Percentiles rank a stretch among this genome's conserved stretches.
phyloP scores from a whole-genome alignment of 768 basidiomycete species.

The Psilocybe cubensis region DNA sequence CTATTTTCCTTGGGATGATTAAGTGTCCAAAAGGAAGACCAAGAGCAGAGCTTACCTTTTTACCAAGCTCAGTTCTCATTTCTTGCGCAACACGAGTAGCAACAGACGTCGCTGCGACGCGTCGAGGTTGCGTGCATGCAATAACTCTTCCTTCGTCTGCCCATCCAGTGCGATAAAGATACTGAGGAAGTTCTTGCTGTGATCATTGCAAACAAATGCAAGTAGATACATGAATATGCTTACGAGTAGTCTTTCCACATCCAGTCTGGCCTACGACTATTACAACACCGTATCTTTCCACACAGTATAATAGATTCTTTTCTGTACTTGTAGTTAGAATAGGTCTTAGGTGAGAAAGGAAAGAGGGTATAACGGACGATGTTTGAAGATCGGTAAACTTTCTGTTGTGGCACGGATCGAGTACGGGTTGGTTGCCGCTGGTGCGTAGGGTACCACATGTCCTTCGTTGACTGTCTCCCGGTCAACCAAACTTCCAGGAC shows the following conservation, averaged over 20 bases:
- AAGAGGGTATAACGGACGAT: slow-evolving; percentile 54
- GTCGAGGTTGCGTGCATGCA: slow-evolving; percentile 90
- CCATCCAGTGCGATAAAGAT: slow-evolving; percentile 94
- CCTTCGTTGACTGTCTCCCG: slow-evolving; percentile 80
- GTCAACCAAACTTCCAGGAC: slow-evolving; percentile 88
- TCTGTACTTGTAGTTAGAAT: slow-evolving; percentile 42
- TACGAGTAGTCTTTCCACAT: slow-evolving; percentile 97
- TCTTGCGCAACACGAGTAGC: slow-evolving; percentile 92
- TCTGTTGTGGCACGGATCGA: slow-evolving; percentile 82
- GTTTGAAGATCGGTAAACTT: slow-evolving; percentile 87
- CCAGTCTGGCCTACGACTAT: slow-evolving; percentile 96
- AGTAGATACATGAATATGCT: slow-evolving; percentile 27
- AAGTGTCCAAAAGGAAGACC: not conserved
- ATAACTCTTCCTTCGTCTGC: slow-evolving; percentile 80
- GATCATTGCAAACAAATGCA: slow-evolving; percentile 19
- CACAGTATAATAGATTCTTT: slow-evolving; percentile 76
- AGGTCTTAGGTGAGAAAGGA: not conserved
- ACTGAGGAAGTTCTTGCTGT: slow-evolving; percentile 90
- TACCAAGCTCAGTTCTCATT: slow-evolving; percentile 85
- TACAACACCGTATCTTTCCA: slow-evolving; percentile 83
- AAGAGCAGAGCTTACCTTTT: slow-evolving; percentile 60
- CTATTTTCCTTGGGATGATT: slow-evolving; percentile 37
- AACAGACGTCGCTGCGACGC: slow-evolving; percentile 95
- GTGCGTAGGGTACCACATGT: slow-evolving; percentile 67
- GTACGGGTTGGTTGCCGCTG: slow-evolving; percentile 48